These are phyloP conservation scores for Penstemon newberryi DNA, from an alignment of 257 asterid genomes.

Conservation along the genomic window DNA sequence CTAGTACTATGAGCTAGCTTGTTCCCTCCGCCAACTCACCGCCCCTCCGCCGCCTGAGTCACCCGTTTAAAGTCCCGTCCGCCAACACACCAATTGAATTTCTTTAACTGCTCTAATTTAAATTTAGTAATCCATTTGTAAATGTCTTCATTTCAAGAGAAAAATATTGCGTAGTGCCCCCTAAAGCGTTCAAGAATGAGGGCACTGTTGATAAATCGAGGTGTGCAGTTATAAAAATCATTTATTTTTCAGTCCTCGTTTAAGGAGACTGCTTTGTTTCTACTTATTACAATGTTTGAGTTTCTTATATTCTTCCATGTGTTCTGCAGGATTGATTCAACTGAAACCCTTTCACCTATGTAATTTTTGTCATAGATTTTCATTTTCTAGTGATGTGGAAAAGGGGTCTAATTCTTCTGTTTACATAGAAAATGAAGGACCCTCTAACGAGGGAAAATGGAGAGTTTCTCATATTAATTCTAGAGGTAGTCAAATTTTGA, in stretches of 20 bases:
- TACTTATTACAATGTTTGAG: background rate
- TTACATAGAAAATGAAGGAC: slow-evolving; percentile 35
- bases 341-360: slow-evolving; percentile 37
- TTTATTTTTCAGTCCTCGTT: background rate
- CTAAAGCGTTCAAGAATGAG: slow-evolving; percentile 42
- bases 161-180: background rate
- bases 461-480: slow-evolving; percentile 32
- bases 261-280: background rate
- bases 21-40: background rate
- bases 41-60: background rate
- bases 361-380: slow-evolving; percentile 36
- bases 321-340: slow-evolving; percentile 51
- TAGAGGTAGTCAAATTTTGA: slow-evolving; percentile 32
- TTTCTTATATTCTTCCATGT: slow-evolving; percentile 26
- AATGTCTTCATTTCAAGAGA: slow-evolving; percentile 7
- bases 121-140: background rate
- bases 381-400: slow-evolving; percentile 38
- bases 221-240: slow-evolving; percentile 26
- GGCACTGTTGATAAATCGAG: slow-evolving; percentile 38
- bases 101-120: background rate
- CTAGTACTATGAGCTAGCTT: no score
- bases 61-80: no score
- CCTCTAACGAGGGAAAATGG: slow-evolving; percentile 33
- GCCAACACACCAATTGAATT: background rate
- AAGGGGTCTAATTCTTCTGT: slow-evolving; percentile 26